phyloP scores from a whole-genome alignment of 371 early-diverging fungal genomes.

The Zancudomyces culisetae region DNA sequence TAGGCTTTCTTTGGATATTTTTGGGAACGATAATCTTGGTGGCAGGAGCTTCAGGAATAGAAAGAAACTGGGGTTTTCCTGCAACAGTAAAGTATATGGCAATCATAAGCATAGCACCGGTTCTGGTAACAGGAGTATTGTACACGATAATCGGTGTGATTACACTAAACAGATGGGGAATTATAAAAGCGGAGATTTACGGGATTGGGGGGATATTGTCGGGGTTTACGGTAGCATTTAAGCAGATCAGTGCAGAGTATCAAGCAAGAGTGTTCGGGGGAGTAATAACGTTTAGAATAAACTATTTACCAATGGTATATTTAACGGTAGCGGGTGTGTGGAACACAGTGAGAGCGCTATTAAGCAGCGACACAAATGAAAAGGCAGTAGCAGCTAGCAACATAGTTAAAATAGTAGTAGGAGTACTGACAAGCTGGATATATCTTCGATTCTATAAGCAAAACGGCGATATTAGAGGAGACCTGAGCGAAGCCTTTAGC shows the following conservation, averaged over 20 bases:
- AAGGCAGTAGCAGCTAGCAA: too few relatives aligned
- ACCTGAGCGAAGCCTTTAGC: conserved; percentile 40
- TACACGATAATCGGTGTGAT: conserved; percentile 4
- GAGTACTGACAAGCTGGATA: conserved; percentile 32
- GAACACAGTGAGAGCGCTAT: conserved; percentile 20
- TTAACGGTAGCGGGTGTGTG: conserved; percentile 24
- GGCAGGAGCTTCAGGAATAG: conserved; percentile 12
- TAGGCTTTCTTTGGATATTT: too few relatives aligned
- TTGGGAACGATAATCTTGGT: conserved; percentile 7
- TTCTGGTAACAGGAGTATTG: conserved; percentile 3
- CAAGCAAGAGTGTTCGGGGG: conserved; percentile 15
- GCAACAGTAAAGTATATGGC: conserved; percentile 9
- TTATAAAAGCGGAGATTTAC: conserved; percentile 9
- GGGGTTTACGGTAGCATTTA: conserved; percentile 36
- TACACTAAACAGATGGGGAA: background rate
- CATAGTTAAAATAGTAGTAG: conserved; percentile 26
- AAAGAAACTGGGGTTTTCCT: conserved; percentile 19
- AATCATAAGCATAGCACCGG: conserved; percentile 7
- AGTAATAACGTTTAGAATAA: conserved; percentile 27
- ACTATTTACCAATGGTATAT: conserved; percentile 31
- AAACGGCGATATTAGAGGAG: conserved; percentile 33
- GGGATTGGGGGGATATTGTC: conserved; percentile 24
- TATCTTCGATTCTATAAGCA: conserved; percentile 36
- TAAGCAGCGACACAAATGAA: too few relatives aligned
- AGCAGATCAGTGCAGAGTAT: conserved; percentile 26